These are phyloP conservation scores for Thalassiosira hispida DNA, from an alignment of 352 stramenopile species.

Conservation along the genomic window DNA sequence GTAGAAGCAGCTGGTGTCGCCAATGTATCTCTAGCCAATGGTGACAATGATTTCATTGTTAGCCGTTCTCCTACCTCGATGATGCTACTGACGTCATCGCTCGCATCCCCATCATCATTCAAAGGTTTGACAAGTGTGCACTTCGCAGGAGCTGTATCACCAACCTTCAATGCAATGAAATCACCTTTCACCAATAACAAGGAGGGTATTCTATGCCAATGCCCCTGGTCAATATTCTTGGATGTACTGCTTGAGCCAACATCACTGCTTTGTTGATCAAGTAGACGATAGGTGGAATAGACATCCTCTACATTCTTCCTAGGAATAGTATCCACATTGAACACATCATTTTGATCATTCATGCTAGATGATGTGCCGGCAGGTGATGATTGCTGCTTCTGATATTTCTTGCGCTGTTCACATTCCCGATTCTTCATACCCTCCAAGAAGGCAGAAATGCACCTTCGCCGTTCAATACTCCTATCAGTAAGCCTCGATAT, in stretches of 20 bases:
- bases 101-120: not conserved
- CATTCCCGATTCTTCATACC: constrained; percentile 22
- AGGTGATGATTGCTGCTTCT: not conserved
- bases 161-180: constrained; percentile 79
- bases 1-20: not conserved
- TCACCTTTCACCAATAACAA: constrained; percentile 77
- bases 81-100: constrained; percentile 21
- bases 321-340: constrained; percentile 28
- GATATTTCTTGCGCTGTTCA: not conserved
- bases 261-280: constrained; percentile 5
- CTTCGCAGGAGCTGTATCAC: constrained; percentile 69
- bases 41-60: constrained; percentile 47
- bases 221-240: constrained; percentile 15
- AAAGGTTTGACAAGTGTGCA: constrained; percentile 20
- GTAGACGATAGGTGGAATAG: constrained; percentile 47
- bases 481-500: constrained; percentile 39
- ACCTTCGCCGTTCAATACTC: constrained; percentile 47
- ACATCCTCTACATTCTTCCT: constrained; percentile 53
- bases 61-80: constrained; percentile 59
- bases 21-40: constrained; percentile 14
- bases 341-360: not conserved
- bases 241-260: not conserved
- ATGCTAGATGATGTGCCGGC: not conserved
- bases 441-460: constrained; percentile 45
- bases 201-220: constrained; percentile 72